Evolutionary conservation across 441 rosid species (phyloP), one percentile per base, ranked within the genome.

Genomic region (California macrophylla): DNA sequence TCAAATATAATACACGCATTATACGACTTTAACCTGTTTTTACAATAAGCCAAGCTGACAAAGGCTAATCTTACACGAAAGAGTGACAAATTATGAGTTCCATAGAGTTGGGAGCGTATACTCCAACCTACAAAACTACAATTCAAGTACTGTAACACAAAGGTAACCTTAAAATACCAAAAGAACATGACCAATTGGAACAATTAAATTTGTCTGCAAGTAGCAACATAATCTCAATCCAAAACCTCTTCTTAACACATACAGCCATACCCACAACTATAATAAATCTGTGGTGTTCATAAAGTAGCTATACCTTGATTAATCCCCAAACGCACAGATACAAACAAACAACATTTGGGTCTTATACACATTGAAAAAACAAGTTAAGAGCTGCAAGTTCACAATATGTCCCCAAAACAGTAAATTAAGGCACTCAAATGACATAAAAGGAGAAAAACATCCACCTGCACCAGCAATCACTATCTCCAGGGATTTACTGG

Each of bases 391-490:
- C 3, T 25, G 20, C 30, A 62, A 24, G 12, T 45, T 54, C 32
- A 26, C 6, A 62, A 50, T 10, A 40, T 40, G 50, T 40, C 1
- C 50, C n/a, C 12, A 40, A 40, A 12, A 40, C 50, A 40, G 50
- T 13, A 47, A 24, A 29, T 30, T 15, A 42, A 38, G n/a, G 26
- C 5, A 45, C n/a, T 18, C 6, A 6, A 9, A n/a, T 3, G 66
- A 54, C 21, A 26, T 4, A 4, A 50, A 28, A 20, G 30, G 1
- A 34, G 62, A 26, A 32, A 36, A 32, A 16, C 25, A 24, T 58
- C 74, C 69, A 90, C 97, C 95, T 85, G 95, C 96, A 79, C 97
- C 97, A 62, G 96, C 97, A 78, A 93, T 82, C 36, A 93, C 86
- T 75, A 91, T 83, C 66, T 93, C 88, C 70, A 91, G 78, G 26